Conservation (phyloP, 495 filamentous ascomycete species). For the Paragyromitra xinjiangensis region DNA sequence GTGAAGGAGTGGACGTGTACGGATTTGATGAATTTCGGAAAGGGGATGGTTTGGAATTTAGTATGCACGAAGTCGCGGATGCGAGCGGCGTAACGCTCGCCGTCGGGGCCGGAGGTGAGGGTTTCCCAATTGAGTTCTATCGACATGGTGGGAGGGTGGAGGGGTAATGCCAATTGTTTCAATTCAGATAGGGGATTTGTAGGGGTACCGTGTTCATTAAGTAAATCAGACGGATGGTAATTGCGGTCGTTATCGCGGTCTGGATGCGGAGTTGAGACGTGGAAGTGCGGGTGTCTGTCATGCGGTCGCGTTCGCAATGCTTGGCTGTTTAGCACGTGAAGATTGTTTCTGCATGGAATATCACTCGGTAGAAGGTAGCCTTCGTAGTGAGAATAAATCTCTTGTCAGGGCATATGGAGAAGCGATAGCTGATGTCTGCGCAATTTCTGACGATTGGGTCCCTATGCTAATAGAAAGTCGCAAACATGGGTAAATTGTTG, state of each 20-base stretch:
- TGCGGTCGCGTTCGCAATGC: slow-evolving; percentile 42
- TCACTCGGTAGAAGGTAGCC: neutral
- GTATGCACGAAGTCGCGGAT: slow-evolving; percentile 95
- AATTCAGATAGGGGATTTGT: neutral
- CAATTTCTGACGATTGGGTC: neutral
- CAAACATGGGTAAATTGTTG: too few species aligned
- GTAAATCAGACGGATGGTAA: neutral
- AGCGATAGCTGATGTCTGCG: neutral
- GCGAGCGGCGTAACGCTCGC: slow-evolving; percentile 77
- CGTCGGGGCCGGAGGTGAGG: slow-evolving; percentile 88
- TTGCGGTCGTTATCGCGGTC: neutral
- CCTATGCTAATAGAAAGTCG: neutral
- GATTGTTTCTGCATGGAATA: neutral
- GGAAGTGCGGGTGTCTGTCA: slow-evolving; percentile 4
- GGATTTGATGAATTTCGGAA: slow-evolving; percentile 95
- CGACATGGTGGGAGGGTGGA: slow-evolving; percentile 71
- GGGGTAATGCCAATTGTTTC: neutral
- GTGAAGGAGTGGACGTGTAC: slow-evolving; percentile 94
- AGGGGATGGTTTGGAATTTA: slow-evolving; percentile 87
- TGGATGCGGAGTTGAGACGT: slow-evolving; percentile 2
- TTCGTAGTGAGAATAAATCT: neutral
- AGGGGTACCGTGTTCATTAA: neutral
- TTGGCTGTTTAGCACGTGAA: slow-evolving; percentile 9
- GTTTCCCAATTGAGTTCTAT: slow-evolving; percentile 96
- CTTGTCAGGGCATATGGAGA: neutral